Conservation (phyloP, 768 basidiomycete species). For the Kwoniella sp. region DNA sequence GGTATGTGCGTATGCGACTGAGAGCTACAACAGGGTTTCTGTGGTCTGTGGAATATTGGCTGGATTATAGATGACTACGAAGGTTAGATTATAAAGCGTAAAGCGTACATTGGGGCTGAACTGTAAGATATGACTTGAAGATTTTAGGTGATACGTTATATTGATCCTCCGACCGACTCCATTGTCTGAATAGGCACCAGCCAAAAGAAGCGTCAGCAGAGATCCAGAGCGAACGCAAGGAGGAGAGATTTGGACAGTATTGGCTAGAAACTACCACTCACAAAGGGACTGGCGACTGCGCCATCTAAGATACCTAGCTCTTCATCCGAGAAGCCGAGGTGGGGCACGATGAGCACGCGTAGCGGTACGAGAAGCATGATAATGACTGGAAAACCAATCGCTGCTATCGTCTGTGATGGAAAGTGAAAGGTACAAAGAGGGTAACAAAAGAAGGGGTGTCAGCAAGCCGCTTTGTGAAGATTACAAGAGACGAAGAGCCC, state of each 20-base stretch:
- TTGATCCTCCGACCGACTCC: slow-evolving; percentile 24
- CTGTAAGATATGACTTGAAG: too few relatives aligned
- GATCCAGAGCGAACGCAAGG: neutral
- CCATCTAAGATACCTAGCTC: slow-evolving; percentile 86
- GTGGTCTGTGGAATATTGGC: too few relatives aligned
- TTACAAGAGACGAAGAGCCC: too few relatives aligned
- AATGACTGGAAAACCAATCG: slow-evolving; percentile 87
- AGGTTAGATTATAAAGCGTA: too few relatives aligned
- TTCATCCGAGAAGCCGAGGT: slow-evolving; percentile 69
- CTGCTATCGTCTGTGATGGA: slow-evolving; percentile 62
- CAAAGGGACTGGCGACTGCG: slow-evolving; percentile 67
- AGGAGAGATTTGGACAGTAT: too few relatives aligned
- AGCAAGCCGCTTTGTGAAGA: too few relatives aligned
- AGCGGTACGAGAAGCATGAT: slow-evolving; percentile 81
- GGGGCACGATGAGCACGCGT: slow-evolving; percentile 71
- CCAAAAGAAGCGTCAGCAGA: neutral
- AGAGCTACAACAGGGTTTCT: too few relatives aligned
- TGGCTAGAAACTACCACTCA: slow-evolving; percentile 16
- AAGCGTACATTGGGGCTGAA: too few relatives aligned
- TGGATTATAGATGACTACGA: too few relatives aligned
- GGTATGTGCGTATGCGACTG: too few relatives aligned
- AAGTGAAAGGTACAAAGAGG: too few relatives aligned
- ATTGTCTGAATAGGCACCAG: slow-evolving; percentile 17
- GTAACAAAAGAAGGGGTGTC: too few relatives aligned
- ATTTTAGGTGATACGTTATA: slow-evolving; percentile 5